These are phyloP conservation scores for Rhododendron griersonianum DNA, from an alignment of 148 eudicot species.

Conservation along the genomic window DNA sequence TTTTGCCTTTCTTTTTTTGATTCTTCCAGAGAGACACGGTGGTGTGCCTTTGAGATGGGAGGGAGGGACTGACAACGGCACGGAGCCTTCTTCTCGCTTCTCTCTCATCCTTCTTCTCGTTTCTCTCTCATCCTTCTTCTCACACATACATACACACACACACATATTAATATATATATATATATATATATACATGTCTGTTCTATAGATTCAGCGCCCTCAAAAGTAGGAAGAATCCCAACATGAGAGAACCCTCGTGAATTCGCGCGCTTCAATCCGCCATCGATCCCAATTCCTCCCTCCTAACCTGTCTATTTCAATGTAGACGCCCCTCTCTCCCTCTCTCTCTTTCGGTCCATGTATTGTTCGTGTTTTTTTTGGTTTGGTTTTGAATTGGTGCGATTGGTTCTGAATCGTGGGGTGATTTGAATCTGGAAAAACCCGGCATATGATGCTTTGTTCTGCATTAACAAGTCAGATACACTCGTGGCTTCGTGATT, in stretches of 20 bases:
- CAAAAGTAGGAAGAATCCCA: neutral
- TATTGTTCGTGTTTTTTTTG: neutral
- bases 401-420: neutral
- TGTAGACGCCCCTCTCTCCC: slow-evolving; percentile 4
- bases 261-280: neutral
- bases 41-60: too few relatives aligned
- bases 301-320: neutral
- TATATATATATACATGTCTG: neutral
- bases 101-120: neutral
- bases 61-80: neutral
- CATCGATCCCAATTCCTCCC: neutral
- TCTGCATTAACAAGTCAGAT: slow-evolving; percentile 41
- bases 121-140: neutral
- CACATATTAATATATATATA: too few relatives aligned
- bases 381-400: neutral
- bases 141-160: neutral
- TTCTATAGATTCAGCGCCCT: neutral
- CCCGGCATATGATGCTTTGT: slow-evolving; percentile 65
- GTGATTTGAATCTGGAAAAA: neutral
- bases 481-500: slow-evolving; percentile 82
- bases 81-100: neutral
- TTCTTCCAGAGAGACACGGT: too few relatives aligned
- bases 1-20: too few relatives aligned
- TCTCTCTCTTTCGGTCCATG: neutral
- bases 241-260: neutral